Conservation (phyloP, 441 rosid species). For the Euphorbia corollata region DNA sequence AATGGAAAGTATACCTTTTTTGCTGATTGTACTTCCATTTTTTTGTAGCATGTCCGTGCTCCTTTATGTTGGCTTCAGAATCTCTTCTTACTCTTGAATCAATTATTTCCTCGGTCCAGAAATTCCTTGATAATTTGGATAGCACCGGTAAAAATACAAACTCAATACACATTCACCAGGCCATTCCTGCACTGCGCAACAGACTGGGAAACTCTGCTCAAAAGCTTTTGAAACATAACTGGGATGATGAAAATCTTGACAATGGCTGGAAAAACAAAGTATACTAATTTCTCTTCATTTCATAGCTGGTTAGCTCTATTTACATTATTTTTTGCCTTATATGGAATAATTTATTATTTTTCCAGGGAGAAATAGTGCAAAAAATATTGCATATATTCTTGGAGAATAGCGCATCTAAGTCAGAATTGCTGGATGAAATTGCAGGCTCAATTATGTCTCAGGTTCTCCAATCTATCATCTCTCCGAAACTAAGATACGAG, state of each 20-base stretch:
- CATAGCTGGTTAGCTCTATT: neutral
- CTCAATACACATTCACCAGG: slow-evolving; percentile 25
- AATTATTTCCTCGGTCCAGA: slow-evolving; percentile 39
- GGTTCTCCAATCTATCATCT: slow-evolving; percentile 33
- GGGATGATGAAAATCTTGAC: slow-evolving; percentile 51
- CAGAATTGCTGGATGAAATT: slow-evolving; percentile 59
- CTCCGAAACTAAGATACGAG: neutral
- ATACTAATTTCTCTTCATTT: slow-evolving; percentile 24
- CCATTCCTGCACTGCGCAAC: slow-evolving; percentile 33
- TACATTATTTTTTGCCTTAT: too few species aligned
- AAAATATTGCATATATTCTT: slow-evolving; percentile 58
- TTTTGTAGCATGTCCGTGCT: slow-evolving; percentile 67
- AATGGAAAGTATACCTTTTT: neutral
- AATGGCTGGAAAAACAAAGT: slow-evolving; percentile 69
- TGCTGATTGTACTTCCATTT: slow-evolving; percentile 18
- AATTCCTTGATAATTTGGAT: slow-evolving; percentile 33
- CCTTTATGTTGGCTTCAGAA: slow-evolving; percentile 62
- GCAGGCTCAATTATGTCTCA: slow-evolving; percentile 63
- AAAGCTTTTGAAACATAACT: slow-evolving; percentile 53
- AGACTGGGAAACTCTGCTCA: slow-evolving; percentile 62
- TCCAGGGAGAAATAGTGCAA: slow-evolving; percentile 69
- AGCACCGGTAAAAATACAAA: slow-evolving; percentile 26
- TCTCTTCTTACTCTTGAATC: slow-evolving; percentile 61
- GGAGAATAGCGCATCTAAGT: slow-evolving; percentile 53
- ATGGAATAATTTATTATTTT: slow-evolving; percentile 5